Evolutionary conservation across 2,329 filamentous ascomycete genomes (phyloP).

Genomic region (Fusarium sp.): DNA sequence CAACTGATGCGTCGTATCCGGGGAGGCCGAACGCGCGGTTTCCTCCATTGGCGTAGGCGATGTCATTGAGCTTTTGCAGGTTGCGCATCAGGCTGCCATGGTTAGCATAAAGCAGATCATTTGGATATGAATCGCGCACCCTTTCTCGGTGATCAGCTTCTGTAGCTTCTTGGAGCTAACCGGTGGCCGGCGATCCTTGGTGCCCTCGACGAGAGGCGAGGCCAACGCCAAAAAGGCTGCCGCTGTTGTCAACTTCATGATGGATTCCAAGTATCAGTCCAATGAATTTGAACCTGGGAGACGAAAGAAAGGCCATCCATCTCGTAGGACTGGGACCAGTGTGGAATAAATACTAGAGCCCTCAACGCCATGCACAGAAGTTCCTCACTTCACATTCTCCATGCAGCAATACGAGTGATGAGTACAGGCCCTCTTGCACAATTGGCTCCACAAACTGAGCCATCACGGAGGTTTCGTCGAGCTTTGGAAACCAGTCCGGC

Average conservation of each 20-base stretch:
- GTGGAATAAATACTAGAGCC: not conserved
- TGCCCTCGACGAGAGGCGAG: conserved; percentile 32
- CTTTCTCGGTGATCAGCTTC: conserved; percentile 40
- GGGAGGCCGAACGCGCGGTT: conserved; percentile 47
- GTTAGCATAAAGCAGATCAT: not conserved
- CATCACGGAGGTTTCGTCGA: conserved; percentile 23
- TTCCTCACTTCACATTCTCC: not conserved
- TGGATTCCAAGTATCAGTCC: not conserved
- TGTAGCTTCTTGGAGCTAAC: conserved; percentile 40
- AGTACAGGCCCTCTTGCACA: conserved; percentile 18
- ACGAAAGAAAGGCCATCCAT: fast-evolving
- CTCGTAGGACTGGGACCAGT: not conserved
- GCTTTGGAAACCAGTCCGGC: conserved; percentile 28
- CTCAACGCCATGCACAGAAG: conserved; percentile 2
- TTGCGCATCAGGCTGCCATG: conserved; percentile 37
- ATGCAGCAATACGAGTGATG: too few relatives aligned
- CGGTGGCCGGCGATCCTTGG: conserved; percentile 28
- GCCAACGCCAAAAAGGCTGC: conserved; percentile 42
- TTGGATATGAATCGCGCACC: not conserved
- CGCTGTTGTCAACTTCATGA: conserved; percentile 35
- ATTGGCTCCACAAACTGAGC: conserved; percentile 21
- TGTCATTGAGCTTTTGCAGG: conserved; percentile 43
- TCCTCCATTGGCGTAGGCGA: conserved; percentile 46
- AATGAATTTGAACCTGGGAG: not conserved
- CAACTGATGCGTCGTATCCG: conserved; percentile 48